A percentile compares a stretch with the other conserved stretches of the same genome.
Evolutionary conservation across 139 green algal genomes (phyloP).

Genomic region (Chlamydomonas schloesseri): DNA sequence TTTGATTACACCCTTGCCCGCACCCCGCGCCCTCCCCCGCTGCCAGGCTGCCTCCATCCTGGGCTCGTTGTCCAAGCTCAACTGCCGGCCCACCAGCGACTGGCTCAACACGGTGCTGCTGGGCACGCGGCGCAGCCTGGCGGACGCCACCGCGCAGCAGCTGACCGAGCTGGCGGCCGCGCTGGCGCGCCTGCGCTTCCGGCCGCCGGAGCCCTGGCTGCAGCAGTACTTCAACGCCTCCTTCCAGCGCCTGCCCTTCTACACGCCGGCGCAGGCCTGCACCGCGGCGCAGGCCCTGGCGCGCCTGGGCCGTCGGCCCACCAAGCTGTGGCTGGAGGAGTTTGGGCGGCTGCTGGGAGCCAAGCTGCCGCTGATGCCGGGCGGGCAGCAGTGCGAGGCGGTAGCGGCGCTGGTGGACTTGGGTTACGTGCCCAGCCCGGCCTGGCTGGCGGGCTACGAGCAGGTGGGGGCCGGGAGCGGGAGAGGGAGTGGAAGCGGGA

Average conservation of each 20-base stretch:
- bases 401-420: constrained; percentile 40
- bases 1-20: too few species aligned
- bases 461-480: too few species aligned
- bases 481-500: too few species aligned
- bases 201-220: constrained; percentile 52
- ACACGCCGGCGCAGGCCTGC: constrained; percentile 41
- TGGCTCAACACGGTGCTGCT: constrained; percentile 21
- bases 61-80: constrained; percentile 30
- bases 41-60: constrained; percentile 1
- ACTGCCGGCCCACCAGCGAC: constrained; percentile 1
- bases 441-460: constrained; percentile 53
- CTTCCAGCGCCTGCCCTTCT: constrained; percentile 41
- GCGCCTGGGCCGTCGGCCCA: constrained; percentile 46
- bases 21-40: background rate
- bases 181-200: constrained; percentile 31
- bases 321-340: constrained; percentile 51
- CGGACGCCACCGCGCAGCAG: background rate
- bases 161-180: constrained; percentile 25
- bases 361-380: constrained; percentile 30
- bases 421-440: constrained; percentile 11
- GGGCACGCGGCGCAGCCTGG: constrained; percentile 28
- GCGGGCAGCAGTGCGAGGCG: constrained; percentile 35
- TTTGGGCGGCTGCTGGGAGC: constrained; percentile 23
- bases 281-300: constrained; percentile 24
- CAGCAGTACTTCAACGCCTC: constrained; percentile 40